phyloP scores from a whole-genome alignment of 164 flowering plant species.

The Tetrastigma voinierianum region DNA sequence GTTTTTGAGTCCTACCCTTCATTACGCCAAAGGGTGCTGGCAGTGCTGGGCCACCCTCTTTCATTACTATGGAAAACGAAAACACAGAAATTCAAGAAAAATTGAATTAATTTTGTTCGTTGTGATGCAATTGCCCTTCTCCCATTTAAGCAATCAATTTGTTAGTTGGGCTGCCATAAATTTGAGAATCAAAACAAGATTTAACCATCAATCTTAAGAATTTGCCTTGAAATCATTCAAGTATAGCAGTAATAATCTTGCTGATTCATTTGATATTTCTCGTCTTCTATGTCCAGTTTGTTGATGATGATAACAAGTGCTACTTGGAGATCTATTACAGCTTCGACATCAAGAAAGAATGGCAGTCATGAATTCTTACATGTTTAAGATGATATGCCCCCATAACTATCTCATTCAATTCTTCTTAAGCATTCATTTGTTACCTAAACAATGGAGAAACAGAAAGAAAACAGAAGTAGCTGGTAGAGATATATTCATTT shows the following conservation, averaged over 20 bases:
- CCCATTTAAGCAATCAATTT: no score
- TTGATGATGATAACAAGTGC: conserved; percentile 62
- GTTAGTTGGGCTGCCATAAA: no score
- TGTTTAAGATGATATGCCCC: background rate
- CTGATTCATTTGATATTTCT: background rate
- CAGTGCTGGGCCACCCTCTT: background rate
- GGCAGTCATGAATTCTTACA: conserved; percentile 24
- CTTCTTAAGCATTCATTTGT: conserved; percentile 7
- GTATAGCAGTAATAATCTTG: background rate
- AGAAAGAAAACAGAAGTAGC: background rate
- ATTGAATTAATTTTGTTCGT: no score
- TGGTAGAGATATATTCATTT: background rate
- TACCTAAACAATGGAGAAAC: conserved; percentile 8
- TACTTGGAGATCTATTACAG: conserved; percentile 68
- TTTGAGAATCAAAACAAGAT: no score
- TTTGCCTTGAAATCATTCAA: background rate
- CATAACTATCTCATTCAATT: background rate
- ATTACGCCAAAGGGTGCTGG: no score
- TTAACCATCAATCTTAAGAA: no score
- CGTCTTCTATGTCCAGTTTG: conserved; percentile 34
- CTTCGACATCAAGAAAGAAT: conserved; percentile 56
- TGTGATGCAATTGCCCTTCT: no score
- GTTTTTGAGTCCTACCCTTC: background rate
- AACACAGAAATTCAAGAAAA: background rate
- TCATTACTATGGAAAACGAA: background rate